Conservation (phyloP, 345 rosid species). For the Pistacia integerrima region DNA sequence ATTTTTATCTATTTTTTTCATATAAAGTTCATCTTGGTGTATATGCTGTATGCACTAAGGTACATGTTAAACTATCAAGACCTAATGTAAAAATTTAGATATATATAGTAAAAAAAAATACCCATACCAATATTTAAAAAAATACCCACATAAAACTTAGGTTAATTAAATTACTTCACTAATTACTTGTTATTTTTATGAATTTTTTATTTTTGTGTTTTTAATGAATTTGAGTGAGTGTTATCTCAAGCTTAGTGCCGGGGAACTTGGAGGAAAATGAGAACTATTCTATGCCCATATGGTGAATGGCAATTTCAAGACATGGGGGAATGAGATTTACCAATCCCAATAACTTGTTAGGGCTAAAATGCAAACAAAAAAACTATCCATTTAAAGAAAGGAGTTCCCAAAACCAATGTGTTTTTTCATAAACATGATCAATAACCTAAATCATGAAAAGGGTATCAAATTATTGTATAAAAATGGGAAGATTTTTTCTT, state of each 20-base stretch:
- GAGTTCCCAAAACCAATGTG: not conserved
- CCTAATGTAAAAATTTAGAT: not conserved
- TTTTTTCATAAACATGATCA: no score
- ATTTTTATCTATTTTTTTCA: not conserved
- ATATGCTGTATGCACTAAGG: not conserved
- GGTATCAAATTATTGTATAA: no score
- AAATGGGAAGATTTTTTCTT: no score
- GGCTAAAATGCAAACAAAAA: no score
- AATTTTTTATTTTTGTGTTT: no score
- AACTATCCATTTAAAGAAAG: not conserved
- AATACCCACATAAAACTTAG: no score
- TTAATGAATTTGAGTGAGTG: not conserved
- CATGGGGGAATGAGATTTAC: not conserved
- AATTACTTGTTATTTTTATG: no score
- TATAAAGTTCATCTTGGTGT: not conserved
- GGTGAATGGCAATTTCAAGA: not conserved
- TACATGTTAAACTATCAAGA: not conserved
- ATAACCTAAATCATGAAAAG: no score
- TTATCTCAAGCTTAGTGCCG: constrained; percentile 16
- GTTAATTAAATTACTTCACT: no score
- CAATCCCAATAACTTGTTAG: not conserved
- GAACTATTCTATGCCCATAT: not conserved
- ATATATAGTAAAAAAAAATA: no score
- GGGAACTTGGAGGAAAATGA: constrained; percentile 16
- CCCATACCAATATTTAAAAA: no score